Percentiles rank a stretch among this genome's conserved stretches.
phyloP scores from a whole-genome alignment of 768 basidiomycete genomes.

The Lentinula aciculospora region DNA sequence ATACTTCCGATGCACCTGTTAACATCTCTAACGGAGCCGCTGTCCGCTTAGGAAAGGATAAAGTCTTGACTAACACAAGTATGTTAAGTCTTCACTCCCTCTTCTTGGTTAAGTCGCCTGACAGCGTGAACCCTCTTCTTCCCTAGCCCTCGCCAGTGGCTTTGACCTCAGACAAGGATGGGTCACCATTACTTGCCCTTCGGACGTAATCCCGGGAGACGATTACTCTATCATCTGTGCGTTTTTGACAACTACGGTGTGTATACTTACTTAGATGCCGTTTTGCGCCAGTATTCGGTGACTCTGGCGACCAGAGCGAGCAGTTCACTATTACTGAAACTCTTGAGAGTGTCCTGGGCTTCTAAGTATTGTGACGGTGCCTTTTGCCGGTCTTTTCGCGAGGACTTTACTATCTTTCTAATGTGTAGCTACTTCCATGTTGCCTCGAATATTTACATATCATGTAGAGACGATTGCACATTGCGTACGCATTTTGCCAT shows the following conservation, averaged over 20 bases:
- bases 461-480: not conserved
- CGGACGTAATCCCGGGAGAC: slow-evolving; percentile 9
- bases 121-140: too few species aligned
- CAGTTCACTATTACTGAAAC: slow-evolving; percentile 17
- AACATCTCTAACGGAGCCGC: slow-evolving; percentile 18
- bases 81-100: slow-evolving; percentile 7
- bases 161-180: slow-evolving; percentile 17
- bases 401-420: too few species aligned
- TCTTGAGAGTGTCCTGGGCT: not conserved
- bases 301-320: slow-evolving; percentile 24
- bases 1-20: slow-evolving; percentile 13
- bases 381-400: too few species aligned
- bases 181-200: slow-evolving; percentile 14
- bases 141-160: slow-evolving; percentile 11
- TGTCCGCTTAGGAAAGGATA: not conserved
- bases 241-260: not conserved
- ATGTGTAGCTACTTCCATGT: too few species aligned
- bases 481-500: not conserved
- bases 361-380: too few species aligned
- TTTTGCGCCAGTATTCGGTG: slow-evolving; percentile 22
- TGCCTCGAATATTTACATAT: not conserved
- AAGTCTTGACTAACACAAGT: slow-evolving; percentile 8
- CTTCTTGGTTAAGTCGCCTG: not conserved
- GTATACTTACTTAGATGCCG: not conserved
- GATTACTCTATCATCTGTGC: slow-evolving; percentile 21